phyloP scores from a whole-genome alignment of 441 rosid genomes.

The Eruca vesicaria region DNA sequence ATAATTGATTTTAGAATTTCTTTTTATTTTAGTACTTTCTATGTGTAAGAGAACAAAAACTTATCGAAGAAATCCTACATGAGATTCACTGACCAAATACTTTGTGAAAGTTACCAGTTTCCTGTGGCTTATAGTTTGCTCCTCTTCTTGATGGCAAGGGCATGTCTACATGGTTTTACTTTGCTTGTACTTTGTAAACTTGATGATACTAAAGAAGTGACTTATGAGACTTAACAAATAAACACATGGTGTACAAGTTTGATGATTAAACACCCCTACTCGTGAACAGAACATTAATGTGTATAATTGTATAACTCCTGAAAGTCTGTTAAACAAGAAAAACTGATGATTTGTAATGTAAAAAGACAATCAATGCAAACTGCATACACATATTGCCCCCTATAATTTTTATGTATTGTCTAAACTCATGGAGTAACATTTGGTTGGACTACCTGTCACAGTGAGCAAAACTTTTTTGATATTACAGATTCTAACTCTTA shows the following conservation, averaged over 20 bases:
- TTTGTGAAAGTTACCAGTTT: no score
- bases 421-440: constrained; percentile 33
- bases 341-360: constrained; percentile 20
- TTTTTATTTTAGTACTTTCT: no score
- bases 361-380: constrained; percentile 6
- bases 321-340: constrained; percentile 23
- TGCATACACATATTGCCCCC: constrained; percentile 26
- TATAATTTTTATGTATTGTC: constrained; percentile 17
- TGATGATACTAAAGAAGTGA: background rate
- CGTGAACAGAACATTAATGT: constrained; percentile 1
- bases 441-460: constrained; percentile 27
- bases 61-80: no score
- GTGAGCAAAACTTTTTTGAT: constrained; percentile 27
- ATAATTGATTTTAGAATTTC: no score
- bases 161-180: background rate
- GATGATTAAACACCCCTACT: background rate
- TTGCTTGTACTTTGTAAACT: background rate
- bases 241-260: background rate
- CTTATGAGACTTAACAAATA: background rate
- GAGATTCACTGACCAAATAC: no score
- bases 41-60: no score
- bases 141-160: no score
- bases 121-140: no score
- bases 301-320: background rate
- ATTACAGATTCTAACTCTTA: constrained; percentile 23